Base-by-base conservation (phyloP, 257 asterid genomes). In the Solanum verrucosum region DNA sequence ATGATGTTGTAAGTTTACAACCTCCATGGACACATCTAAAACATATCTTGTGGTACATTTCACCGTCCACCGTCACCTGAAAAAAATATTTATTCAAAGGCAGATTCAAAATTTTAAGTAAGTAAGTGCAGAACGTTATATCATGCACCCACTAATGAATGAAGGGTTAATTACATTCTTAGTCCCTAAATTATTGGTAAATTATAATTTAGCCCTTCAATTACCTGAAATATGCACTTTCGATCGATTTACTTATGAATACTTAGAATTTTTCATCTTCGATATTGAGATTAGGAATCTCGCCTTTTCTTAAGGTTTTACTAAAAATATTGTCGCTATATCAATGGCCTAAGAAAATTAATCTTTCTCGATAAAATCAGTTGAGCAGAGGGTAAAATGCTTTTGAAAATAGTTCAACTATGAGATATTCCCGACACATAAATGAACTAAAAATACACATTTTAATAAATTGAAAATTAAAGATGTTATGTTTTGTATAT, bases 1-100 rank as follows among this genome's bases (percentile, higher is more conserved):
- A 91, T 59, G 98, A 96, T 71, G 97, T 93, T 35, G 95, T 95
- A 9, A 96, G 92, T 72, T 90, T 86, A 88, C 98, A 96, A 0
- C 95, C 96, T 38, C 98, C 98, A 88, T 96, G 98, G n/a, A 95
- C 96, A 75, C 98, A 96, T 77, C 90, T 92, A 91, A 96, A 96
- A 89, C 98, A 96, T 27, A 92, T 89, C 20, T 96, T 94, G 94
- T 95, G 98, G 88, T 87, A 96, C 77, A 91, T 93, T 59, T 91
- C 95, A 70, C 98, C 96, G 86, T 96, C 98, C 90, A 96, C 90
- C 2, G 98, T 93, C 68, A 96, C 93, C 98, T 96, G 84, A 4
- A 60, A 60, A 60, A 60, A 4, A 4, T 0, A 23, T n/a, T 65
- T 65, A 65, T 10, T 13, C 10, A 18, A 4, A 72, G 4, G 2